Conservation (phyloP, 176 grass and related monocot species). For the Musa schizocarpa region DNA sequence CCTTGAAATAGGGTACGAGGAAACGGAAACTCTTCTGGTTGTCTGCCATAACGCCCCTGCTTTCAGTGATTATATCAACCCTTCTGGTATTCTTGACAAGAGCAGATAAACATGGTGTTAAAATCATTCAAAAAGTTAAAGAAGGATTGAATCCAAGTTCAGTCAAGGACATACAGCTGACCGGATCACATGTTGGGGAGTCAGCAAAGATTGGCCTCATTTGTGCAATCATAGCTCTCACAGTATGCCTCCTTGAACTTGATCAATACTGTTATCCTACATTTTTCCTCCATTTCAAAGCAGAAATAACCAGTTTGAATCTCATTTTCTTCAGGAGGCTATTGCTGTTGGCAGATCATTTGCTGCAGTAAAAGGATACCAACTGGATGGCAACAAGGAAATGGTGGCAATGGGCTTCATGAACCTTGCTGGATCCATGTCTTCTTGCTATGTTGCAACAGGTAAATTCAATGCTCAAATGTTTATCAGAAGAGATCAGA, state of each 20-base stretch:
- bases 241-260: slow-evolving; percentile 28
- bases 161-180: slow-evolving; percentile 47
- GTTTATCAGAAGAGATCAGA: background rate
- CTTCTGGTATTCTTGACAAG: slow-evolving; percentile 54
- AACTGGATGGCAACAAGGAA: slow-evolving; percentile 88
- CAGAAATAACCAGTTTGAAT: background rate
- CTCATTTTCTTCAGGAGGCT: slow-evolving; percentile 58
- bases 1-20: slow-evolving; percentile 46
- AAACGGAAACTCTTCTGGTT: slow-evolving; percentile 92
- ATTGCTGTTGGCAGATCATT: slow-evolving; percentile 91
- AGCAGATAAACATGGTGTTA: slow-evolving; percentile 79
- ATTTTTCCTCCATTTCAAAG: background rate
- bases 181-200: slow-evolving; percentile 36
- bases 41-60: slow-evolving; percentile 53
- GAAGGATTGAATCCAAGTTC: slow-evolving; percentile 78
- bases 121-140: slow-evolving; percentile 78
- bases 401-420: slow-evolving; percentile 92
- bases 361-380: slow-evolving; percentile 70
- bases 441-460: slow-evolving; percentile 94
- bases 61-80: slow-evolving; percentile 72
- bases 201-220: slow-evolving; percentile 80
- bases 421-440: slow-evolving; percentile 80
- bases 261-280: background rate
- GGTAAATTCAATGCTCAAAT: slow-evolving; percentile 25
- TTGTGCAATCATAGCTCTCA: slow-evolving; percentile 75